Evolutionary conservation across 192 early-diverging fungal species (phyloP), one percentile per base, ranked within the genome.

Genomic region (Linnemannia exigua): DNA sequence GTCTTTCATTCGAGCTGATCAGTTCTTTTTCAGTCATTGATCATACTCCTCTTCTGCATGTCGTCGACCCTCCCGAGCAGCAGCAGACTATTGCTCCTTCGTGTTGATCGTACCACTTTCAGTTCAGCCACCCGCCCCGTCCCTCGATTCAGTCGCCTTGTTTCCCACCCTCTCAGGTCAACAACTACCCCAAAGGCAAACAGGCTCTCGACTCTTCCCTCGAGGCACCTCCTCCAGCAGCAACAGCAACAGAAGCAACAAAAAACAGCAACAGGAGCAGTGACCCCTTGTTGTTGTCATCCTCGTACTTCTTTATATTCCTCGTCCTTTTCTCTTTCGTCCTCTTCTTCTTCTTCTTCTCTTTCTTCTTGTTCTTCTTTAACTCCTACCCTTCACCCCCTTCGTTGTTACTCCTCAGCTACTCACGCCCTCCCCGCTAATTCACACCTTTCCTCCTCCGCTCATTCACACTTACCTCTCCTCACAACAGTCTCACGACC

Each of bases 261-360:
- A n/a, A 35, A 22, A 1, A 41, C 69, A 41, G 22, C 14, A 63
- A 4, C 54, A 25, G n/a, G 2, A 58, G 11, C n/a, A 63, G n/a
- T 58, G 17, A 38, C 70, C 41, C 44, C 41, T 76, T 38, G 52
- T 52, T 76, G 41, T 67, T 38, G 41, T 44, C 66, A 22, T 47
- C 72, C 31, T 74, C 28, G 14, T 48, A 41, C 31, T 37, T 74
- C 51, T 50, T 52, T 33, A 28, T 63, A n/a, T 63, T 63, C 22
- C 14, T 33, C 58, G 5, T 61, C 52, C 17, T 17, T 50, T 17
- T 17, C 48, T 50, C 48, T 50, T 58, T 28, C 41, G 41, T 44
- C 41, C 41, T 44, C 52, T 61, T 61, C 58, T 63, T 61, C 25
- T 58, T 54, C 35, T 74, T 74, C 72, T 51, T 74, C 48, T 37